These are phyloP conservation scores for Pseudocohnilembus persalinus DNA, from an alignment of 169 alveolate genomes.

Conservation along the genomic window DNA sequence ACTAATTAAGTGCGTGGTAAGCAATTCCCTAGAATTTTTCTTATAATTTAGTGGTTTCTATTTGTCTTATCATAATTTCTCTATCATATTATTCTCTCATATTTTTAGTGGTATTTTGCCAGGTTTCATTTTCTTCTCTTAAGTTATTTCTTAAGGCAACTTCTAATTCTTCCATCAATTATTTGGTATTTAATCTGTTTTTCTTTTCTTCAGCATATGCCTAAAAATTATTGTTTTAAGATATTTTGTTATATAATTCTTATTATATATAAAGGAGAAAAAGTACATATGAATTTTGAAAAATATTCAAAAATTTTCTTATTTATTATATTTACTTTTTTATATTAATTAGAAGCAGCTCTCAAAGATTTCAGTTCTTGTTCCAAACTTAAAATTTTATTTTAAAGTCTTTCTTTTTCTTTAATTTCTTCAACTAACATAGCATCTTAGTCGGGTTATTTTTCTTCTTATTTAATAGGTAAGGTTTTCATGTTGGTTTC, in stretches of 20 bases:
- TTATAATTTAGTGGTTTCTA: neutral
- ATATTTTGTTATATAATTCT: no score
- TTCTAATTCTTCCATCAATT: conserved; percentile 15
- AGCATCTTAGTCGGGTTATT: neutral
- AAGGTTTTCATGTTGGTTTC: neutral
- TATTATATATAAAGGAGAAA: no score
- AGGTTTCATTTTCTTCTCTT: conserved; percentile 27
- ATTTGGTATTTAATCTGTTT: neutral
- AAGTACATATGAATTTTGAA: no score
- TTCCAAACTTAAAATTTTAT: neutral
- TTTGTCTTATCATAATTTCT: conserved; percentile 12
- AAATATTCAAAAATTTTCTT: no score
- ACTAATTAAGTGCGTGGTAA: neutral
- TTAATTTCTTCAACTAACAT: neutral
- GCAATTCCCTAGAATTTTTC: conserved; percentile 1
- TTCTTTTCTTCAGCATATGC: conserved; percentile 6
- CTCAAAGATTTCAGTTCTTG: conserved; percentile 1
- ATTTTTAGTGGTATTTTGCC: conserved; percentile 8
- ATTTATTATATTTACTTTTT: neutral
- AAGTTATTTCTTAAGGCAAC: conserved; percentile 17
- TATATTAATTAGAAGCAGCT: conserved; percentile 12
- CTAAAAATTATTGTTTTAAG: neutral
- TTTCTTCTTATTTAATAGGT: neutral
- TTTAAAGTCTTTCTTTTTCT: conserved; percentile 15
- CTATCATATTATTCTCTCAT: conserved; percentile 3